These are phyloP conservation scores for Hypoxylon sp. DNA, from an alignment of 2,329 filamentous ascomycete species.

Conservation along the genomic window DNA sequence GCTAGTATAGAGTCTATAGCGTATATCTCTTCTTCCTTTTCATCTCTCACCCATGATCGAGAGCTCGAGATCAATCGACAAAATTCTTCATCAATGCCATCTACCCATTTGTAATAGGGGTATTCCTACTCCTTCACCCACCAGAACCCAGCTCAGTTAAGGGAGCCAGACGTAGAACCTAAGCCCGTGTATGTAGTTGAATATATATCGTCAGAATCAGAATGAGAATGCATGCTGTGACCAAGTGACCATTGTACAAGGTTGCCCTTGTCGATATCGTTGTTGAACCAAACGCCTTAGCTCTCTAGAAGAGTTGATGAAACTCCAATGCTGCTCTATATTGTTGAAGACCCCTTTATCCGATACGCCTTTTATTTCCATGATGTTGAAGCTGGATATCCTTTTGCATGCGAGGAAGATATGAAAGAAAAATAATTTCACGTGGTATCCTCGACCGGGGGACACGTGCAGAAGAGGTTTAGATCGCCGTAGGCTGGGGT, in stretches of 20 bases:
- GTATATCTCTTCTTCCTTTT: slow-evolving; percentile 3
- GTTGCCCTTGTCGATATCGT: background rate
- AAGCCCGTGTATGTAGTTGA: slow-evolving; percentile 23
- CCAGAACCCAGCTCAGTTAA: slow-evolving; percentile 34
- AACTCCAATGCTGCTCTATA: slow-evolving; percentile 36
- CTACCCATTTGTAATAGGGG: slow-evolving; percentile 1
- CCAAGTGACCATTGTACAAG: slow-evolving; percentile 6
- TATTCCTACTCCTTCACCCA: background rate
- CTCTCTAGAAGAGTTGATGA: slow-evolving; percentile 38
- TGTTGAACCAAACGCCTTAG: slow-evolving; percentile 33
- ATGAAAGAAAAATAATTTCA: slow-evolving; percentile 6
- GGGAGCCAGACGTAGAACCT: slow-evolving; percentile 14
- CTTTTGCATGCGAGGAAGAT: slow-evolving; percentile 15
- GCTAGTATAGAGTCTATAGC: slow-evolving; percentile 2
- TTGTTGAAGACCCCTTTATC: slow-evolving; percentile 31
- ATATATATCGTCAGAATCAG: slow-evolving; percentile 21
- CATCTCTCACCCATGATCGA: background rate
- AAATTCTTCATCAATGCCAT: background rate
- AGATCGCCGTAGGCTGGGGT: slow-evolving; percentile 40
- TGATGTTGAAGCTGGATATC: slow-evolving; percentile 42
- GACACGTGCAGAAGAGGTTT: slow-evolving; percentile 45
- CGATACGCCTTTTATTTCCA: slow-evolving; percentile 39
- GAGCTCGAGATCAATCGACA: background rate
- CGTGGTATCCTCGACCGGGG: slow-evolving; percentile 43
- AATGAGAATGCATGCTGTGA: slow-evolving; percentile 2